phyloP scores from a whole-genome alignment of 768 basidiomycete genomes.

The Boletus insuetus region DNA sequence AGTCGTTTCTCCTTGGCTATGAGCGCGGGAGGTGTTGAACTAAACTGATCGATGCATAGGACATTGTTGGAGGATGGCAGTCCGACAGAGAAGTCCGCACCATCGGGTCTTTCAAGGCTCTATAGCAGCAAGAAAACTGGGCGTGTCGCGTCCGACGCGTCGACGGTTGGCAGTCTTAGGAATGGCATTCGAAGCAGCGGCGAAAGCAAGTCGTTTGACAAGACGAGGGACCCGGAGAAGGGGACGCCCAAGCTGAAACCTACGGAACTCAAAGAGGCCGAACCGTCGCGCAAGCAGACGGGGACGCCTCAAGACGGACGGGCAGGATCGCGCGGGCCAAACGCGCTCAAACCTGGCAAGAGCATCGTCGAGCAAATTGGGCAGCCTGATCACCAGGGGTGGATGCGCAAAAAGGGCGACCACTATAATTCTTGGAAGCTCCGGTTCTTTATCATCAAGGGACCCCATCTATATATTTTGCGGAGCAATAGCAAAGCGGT shows the following conservation, averaged over 20 bases:
- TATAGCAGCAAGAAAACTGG: constrained; percentile 42
- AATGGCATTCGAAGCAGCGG: constrained; percentile 16
- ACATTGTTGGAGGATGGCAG: constrained; percentile 34
- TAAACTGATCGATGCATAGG: constrained; percentile 8
- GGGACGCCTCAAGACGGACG: constrained; percentile 26
- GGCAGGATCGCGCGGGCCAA: constrained; percentile 26
- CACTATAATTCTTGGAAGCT: constrained; percentile 91
- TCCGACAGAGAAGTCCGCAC: constrained; percentile 42
- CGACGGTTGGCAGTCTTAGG: constrained; percentile 21
- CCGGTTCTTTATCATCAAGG: constrained; percentile 91
- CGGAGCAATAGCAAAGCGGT: constrained; percentile 62
- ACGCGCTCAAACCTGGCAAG: constrained; percentile 53
- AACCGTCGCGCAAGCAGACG: constrained; percentile 57
- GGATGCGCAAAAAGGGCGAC: constrained; percentile 96
- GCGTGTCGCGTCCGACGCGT: constrained; percentile 42
- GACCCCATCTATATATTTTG: constrained; percentile 85
- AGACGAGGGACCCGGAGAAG: constrained; percentile 20
- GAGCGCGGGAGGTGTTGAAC: background rate
- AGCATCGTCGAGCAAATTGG: constrained; percentile 91
- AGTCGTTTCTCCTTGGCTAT: constrained; percentile 23
- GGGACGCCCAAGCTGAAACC: constrained; percentile 12
- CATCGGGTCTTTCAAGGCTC: constrained; percentile 50
- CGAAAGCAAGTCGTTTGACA: constrained; percentile 24
- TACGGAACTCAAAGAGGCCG: constrained; percentile 34
- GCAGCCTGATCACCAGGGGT: constrained; percentile 83